A percentile compares a stretch with the other conserved stretches of the same genome.
These are phyloP conservation scores for Termitomyces eurrhizus DNA, from an alignment of 768 basidiomycete genomes.

Conservation along the genomic window DNA sequence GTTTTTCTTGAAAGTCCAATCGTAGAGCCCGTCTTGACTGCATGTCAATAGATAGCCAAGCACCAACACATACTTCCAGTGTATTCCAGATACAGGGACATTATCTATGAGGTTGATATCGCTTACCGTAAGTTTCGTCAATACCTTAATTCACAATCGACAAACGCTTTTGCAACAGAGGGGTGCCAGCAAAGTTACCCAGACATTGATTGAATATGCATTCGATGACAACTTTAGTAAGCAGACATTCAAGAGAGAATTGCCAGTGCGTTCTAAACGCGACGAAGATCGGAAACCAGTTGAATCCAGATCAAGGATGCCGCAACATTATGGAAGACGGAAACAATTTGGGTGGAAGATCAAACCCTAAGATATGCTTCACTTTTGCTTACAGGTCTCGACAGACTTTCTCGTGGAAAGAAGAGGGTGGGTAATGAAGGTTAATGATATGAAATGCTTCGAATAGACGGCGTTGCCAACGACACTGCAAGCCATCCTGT, in stretches of 20 bases:
- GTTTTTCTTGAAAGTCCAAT: too few relatives aligned
- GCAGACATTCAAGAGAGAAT: neutral
- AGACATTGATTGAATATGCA: neutral
- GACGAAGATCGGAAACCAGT: neutral
- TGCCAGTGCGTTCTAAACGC: neutral
- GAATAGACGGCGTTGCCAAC: neutral
- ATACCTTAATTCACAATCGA: neutral
- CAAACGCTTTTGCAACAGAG: neutral
- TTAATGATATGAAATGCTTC: neutral
- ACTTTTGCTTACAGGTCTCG: neutral
- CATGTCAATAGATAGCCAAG: neutral
- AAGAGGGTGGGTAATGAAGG: conserved; percentile 5
- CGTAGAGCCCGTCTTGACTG: neutral
- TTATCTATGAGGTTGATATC: neutral
- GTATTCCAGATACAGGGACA: neutral
- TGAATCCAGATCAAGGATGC: neutral
- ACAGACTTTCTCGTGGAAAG: neutral
- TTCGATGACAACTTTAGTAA: neutral
- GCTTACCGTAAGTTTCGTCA: neutral
- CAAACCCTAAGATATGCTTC: neutral
- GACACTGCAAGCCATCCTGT: neutral
- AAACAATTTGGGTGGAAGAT: neutral
- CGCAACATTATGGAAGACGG: neutral
- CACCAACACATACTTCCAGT: neutral
- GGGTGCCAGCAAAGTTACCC: neutral